Base-by-base conservation (phyloP, 495 filamentous ascomycete genomes). In the Hypoxylon fragiforme region DNA sequence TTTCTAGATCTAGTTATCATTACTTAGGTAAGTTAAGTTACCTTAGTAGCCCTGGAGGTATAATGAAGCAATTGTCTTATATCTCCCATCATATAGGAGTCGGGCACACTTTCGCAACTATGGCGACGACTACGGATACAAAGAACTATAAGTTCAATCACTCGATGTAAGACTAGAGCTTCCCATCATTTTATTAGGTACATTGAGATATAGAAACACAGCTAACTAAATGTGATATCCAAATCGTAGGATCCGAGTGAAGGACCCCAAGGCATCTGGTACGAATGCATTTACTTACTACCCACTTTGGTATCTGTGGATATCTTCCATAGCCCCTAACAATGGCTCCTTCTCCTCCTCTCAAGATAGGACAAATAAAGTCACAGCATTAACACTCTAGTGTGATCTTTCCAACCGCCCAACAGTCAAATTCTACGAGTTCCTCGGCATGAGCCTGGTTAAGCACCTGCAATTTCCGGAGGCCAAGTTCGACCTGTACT, bases 381-480 rank as follows among this genome's bases (percentile, higher is more conserved):
- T n/a, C n/a, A n/a, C n/a, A n/a, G n/a, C n/a, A n/a, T n/a, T n/a
- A n/a, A n/a, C n/a, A n/a, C n/a, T n/a, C n/a, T n/a, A n/a, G n/a
- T n/a, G n/a, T n/a, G n/a, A n/a, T n/a, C n/a, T n/a, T n/a, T n/a
- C n/a, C n/a, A n/a, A n/a, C n/a, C n/a, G n/a, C n/a, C n/a, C n/a
- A n/a, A n/a, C 38, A 84, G 85, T 97, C 73, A 88, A 94, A 61
- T 98, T 90, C 78, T 98, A 97, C 72, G 82, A 96, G 59, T 88
- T 90, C 76, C 87, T 98, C 12, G 94, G 94, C 60, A 83, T 98
- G 78, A 90, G 75, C 70, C 73, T 91, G 62, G 80, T 97, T 69
- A 82, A 88, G 56, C 87, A 89, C 66, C 77, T 91, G 28, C 77
- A 85, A 42, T 76, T 79, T 60, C 71, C 76, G 41, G 90, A 95